phyloP scores from a whole-genome alignment of 441 rosid genomes.

The Sinapis alba region DNA sequence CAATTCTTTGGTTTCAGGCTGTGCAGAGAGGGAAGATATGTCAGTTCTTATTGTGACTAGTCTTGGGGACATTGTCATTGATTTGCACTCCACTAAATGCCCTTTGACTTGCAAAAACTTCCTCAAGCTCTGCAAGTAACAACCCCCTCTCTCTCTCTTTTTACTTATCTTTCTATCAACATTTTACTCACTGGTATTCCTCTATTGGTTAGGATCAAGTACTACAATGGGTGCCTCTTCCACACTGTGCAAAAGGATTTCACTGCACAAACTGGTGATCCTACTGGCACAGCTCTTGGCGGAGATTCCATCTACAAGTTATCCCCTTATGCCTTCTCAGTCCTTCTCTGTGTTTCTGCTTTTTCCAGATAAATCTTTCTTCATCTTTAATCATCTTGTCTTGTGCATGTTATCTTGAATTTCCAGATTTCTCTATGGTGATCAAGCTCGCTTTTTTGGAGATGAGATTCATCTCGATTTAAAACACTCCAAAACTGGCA shows the following conservation, averaged over 20 bases:
- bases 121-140: conserved; percentile 95
- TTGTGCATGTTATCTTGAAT: conserved; percentile 6
- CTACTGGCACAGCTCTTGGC: conserved; percentile 78
- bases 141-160: conserved; percentile 1
- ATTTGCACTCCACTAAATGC: conserved; percentile 65
- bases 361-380: neutral
- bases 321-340: neutral
- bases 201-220: conserved; percentile 77
- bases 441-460: conserved; percentile 87
- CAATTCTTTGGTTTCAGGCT: neutral
- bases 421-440: conserved; percentile 81
- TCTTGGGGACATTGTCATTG: conserved; percentile 85
- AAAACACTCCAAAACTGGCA: conserved; percentile 86
- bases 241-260: conserved; percentile 95
- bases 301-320: conserved; percentile 94
- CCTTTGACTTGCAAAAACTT: conserved; percentile 91
- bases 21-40: conserved; percentile 43
- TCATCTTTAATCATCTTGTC: neutral
- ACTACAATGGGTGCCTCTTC: conserved; percentile 85
- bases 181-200: neutral
- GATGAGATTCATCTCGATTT: conserved; percentile 93
- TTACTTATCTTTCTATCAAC: neutral
- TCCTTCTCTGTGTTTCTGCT: neutral
- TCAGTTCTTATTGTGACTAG: conserved; percentile 85
- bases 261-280: conserved; percentile 96